A percentile compares a stretch with the other conserved stretches of the same genome.
Conservation (phyloP, 495 filamentous ascomycete species). For the Trichocladium uniseriatum region DNA sequence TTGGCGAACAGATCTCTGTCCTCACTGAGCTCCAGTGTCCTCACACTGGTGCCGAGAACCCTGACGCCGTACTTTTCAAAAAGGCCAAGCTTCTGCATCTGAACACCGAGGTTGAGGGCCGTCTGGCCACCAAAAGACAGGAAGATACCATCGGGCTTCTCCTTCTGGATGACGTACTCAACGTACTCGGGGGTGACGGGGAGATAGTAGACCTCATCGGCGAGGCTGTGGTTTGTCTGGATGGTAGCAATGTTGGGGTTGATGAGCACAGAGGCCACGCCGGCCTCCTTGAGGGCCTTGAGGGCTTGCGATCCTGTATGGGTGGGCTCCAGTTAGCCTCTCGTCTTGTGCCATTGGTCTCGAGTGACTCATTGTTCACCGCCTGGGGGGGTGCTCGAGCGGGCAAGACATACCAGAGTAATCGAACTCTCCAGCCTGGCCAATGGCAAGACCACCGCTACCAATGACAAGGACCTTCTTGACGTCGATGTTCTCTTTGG, state of each 20-base stretch:
- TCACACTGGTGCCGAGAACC: constrained; percentile 88
- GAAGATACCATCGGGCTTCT: constrained; percentile 94
- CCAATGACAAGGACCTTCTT: constrained; percentile 98
- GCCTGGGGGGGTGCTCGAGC: constrained; percentile 8
- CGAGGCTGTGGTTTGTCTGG: constrained; percentile 89
- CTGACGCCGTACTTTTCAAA: constrained; percentile 92
- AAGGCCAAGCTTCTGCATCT: constrained; percentile 93
- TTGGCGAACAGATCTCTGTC: constrained; percentile 93
- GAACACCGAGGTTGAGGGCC: constrained; percentile 87
- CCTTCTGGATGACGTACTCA: constrained; percentile 89
- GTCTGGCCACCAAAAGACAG: constrained; percentile 97
- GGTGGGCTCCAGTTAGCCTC: constrained; percentile 16
- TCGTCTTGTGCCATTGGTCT: background rate
- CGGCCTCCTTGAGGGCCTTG: constrained; percentile 95
- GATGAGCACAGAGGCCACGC: constrained; percentile 89
- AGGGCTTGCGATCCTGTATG: constrained; percentile 80
- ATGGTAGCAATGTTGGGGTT: constrained; percentile 99
- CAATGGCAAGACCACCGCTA: constrained; percentile 92
- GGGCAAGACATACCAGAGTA: constrained; percentile 67
- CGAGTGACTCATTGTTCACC: constrained; percentile 28
- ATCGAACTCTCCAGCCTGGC: constrained; percentile 97
- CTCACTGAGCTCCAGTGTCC: constrained; percentile 89
- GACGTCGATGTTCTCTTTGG: constrained; percentile 70
- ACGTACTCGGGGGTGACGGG: constrained; percentile 95
- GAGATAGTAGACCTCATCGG: constrained; percentile 97